Conservation (phyloP, 441 rosid genomes). For the Gossypium schwendimanii region DNA sequence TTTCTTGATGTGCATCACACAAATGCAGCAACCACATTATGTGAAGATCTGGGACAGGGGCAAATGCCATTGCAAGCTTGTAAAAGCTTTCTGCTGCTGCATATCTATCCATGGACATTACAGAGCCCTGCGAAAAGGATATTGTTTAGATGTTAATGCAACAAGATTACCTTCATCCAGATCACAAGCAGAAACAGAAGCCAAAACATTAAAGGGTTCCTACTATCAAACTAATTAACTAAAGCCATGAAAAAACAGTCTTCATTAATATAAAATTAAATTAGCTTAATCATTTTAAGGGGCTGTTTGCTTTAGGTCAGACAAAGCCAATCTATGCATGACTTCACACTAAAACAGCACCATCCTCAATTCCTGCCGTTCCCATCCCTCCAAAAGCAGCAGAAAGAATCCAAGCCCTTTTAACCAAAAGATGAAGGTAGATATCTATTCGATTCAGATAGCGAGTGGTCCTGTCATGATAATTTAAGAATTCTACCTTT, state of each 20-base stretch:
- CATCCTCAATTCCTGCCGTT: background rate
- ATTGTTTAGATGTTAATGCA: slow-evolving; percentile 9
- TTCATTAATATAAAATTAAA: background rate
- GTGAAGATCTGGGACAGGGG: slow-evolving; percentile 99
- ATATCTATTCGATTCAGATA: background rate
- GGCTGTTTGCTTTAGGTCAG: background rate
- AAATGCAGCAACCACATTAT: slow-evolving; percentile 99
- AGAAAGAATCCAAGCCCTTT: background rate
- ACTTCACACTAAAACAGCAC: background rate
- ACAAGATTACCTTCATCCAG: background rate
- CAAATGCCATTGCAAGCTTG: slow-evolving; percentile 98
- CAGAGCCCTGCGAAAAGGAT: slow-evolving; percentile 52
- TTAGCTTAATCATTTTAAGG: slow-evolving; percentile 6
- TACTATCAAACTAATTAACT: background rate
- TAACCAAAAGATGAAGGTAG: background rate
- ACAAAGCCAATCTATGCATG: background rate
- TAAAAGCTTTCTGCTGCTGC: slow-evolving; percentile 97
- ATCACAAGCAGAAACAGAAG: background rate
- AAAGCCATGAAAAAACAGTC: background rate
- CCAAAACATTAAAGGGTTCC: background rate
- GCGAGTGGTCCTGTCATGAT: slow-evolving; percentile 3
- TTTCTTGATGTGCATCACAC: slow-evolving; percentile 99
- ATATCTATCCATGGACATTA: slow-evolving; percentile 85
- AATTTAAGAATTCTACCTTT: background rate
- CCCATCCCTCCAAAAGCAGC: slow-evolving; percentile 2